Evolutionary conservation across 805 yeast species (phyloP), one percentile per base, ranked within the genome.

Genomic region (Spathaspora arborariae): DNA sequence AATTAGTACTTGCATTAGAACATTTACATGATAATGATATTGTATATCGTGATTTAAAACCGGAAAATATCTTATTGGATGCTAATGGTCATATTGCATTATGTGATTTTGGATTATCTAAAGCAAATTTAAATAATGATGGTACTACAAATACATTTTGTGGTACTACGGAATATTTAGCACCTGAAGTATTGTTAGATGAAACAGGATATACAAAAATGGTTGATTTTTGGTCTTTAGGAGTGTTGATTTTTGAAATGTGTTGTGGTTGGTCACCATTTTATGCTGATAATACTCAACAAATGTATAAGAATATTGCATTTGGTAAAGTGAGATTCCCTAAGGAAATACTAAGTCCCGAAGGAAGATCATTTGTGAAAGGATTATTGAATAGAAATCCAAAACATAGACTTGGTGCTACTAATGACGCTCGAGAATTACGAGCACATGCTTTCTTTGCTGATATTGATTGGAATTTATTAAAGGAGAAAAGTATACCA

Each of bases 191-290:
- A 15, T 75, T 94, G 55, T 75, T 94, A 45, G 98, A 94, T 69
- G 99, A 94, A 66, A 80, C 88, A 45, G 99, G 99, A 15, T 94
- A 94, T 70, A 94, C 98, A 34, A 90, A 91, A 67, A 92, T 94
- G 98, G 99, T 94, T 51, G 99, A 94, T 66, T 94, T 94, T 59
- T 94, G 99, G 99, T 91, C 98, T 2, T 72, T 94, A 48, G 99
- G 99, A 50, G 99, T 94, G 20, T 74, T 94, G 48, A 90, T 94
- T 40, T 94, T 94, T 67, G 99, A 94, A 71, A 94, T 94, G 99
- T 91, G 98, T 67, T 94, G 98, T 71, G 99, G 99, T 44, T 94
- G 98, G 99, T 87, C 96, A 4, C 99, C 99, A 46, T 94, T 94
- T 66, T 94, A 89, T 60, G 99, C 98, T 21, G 97, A 92, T 52